phyloP scores from a whole-genome alignment of 495 filamentous ascomycete genomes.

The Clohesyomyces aquaticus region DNA sequence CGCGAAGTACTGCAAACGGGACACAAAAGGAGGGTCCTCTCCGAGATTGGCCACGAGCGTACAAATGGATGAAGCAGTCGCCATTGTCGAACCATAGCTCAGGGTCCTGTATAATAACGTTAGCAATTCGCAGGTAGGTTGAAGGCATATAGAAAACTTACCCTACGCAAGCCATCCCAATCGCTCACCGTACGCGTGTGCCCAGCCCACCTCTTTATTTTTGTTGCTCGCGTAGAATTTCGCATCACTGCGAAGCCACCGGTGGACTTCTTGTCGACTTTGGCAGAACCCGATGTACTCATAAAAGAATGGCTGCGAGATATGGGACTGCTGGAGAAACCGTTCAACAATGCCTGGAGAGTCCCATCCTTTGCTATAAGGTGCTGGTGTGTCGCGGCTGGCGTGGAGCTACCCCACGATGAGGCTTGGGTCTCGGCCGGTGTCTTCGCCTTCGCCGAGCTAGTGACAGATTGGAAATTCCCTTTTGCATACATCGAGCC shows the following conservation, averaged over 20 bases:
- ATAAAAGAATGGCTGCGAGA: not conserved
- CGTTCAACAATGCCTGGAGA: conserved; percentile 1
- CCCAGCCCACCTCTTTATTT: conserved; percentile 61
- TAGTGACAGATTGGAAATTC: conserved; percentile 11
- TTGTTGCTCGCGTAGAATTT: conserved; percentile 26
- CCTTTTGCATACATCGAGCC: conserved; percentile 4
- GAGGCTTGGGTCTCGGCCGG: conserved; percentile 27
- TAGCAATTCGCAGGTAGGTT: not conserved
- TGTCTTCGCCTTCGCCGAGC: conserved; percentile 11
- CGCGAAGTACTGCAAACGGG: conserved; percentile 54
- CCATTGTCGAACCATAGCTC: conserved; percentile 67
- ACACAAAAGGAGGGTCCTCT: conserved; percentile 65
- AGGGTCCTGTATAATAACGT: conserved; percentile 53
- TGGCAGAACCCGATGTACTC: not conserved
- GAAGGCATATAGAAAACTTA: conserved; percentile 43
- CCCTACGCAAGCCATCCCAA: conserved; percentile 60
- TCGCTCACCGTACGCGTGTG: conserved; percentile 50
- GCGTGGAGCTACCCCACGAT: not conserved
- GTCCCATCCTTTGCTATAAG: conserved; percentile 10
- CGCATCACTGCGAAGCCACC: conserved; percentile 15
- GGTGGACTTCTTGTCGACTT: conserved; percentile 15
- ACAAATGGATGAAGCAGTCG: conserved; percentile 66
- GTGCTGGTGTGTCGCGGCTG: not conserved
- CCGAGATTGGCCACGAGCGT: conserved; percentile 61
- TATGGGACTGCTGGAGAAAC: not conserved